Percentiles rank a stretch among this genome's conserved stretches.
phyloP scores from a whole-genome alignment of 192 early-diverging fungal species.

The Obelidium mucronatum region DNA sequence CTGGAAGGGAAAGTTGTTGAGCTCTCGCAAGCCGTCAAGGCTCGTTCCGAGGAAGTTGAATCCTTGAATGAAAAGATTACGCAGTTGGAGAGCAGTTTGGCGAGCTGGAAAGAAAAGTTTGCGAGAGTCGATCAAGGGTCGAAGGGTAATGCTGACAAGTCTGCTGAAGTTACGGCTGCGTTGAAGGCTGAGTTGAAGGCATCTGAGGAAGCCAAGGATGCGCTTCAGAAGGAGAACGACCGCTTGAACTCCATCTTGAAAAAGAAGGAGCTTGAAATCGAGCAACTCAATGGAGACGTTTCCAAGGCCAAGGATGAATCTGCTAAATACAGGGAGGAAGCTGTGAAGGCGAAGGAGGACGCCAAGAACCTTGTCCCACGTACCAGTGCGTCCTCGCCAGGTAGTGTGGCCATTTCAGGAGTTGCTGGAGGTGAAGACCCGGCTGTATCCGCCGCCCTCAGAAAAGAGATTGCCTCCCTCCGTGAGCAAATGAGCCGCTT shows the following conservation, averaged over 20 bases:
- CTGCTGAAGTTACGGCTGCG: conserved; percentile 63
- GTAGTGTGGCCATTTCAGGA: neutral
- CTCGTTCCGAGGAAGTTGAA: conserved; percentile 75
- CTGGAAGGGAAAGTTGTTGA: conserved; percentile 97
- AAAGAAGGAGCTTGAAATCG: conserved; percentile 69
- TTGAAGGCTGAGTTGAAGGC: conserved; percentile 64
- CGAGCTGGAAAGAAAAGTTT: conserved; percentile 75
- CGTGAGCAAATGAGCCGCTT: conserved; percentile 75
- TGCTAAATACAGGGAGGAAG: conserved; percentile 62
- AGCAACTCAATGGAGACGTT: conserved; percentile 61
- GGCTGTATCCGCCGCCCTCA: conserved; percentile 65
- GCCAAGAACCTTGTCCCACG: neutral
- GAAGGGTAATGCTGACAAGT: conserved; percentile 58
- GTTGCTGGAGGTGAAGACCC: conserved; percentile 58
- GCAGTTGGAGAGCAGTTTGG: conserved; percentile 69
- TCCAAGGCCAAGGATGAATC: conserved; percentile 71
- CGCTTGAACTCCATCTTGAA: conserved; percentile 64
- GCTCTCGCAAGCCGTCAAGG: conserved; percentile 80
- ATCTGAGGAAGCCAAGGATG: conserved; percentile 63
- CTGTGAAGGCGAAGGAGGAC: conserved; percentile 46
- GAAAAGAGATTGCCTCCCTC: conserved; percentile 74
- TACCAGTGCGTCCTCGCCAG: neutral
- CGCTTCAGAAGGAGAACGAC: conserved; percentile 67
- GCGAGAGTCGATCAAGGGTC: conserved; percentile 65
- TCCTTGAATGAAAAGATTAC: conserved; percentile 61